A percentile compares a stretch with the other conserved stretches of the same genome.
phyloP scores from a whole-genome alignment of 2,329 filamentous ascomycete species.

The Aspergillus latus region DNA sequence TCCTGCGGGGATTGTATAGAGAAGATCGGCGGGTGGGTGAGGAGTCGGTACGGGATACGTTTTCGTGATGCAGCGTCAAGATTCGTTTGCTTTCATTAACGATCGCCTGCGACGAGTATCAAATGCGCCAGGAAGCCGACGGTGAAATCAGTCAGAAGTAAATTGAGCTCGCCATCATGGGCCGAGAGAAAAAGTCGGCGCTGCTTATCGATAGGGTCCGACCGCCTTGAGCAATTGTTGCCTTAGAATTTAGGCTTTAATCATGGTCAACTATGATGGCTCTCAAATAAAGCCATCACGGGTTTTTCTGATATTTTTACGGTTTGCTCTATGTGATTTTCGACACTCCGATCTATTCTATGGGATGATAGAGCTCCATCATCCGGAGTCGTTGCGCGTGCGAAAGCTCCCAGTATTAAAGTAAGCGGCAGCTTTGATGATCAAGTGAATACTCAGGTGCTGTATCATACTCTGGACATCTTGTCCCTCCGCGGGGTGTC shows the following conservation, averaged over 20 bases:
- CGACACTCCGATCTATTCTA: too few relatives aligned
- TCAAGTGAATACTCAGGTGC: too few relatives aligned
- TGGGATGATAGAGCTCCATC: too few relatives aligned
- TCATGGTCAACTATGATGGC: too few relatives aligned
- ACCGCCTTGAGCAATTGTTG: conserved; percentile 17
- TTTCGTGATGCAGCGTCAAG: background rate
- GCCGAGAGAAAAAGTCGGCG: conserved; percentile 15
- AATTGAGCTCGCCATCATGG: background rate
- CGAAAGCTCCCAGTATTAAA: too few relatives aligned
- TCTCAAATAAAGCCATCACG: too few relatives aligned
- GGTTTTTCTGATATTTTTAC: too few relatives aligned
- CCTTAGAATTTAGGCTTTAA: background rate
- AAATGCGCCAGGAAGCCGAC: background rate
- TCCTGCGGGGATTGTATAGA: background rate
- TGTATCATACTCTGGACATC: background rate
- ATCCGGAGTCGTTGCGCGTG: too few relatives aligned
- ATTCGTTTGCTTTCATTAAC: background rate
- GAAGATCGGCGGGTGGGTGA: background rate
- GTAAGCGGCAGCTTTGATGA: too few relatives aligned
- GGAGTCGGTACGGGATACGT: background rate
- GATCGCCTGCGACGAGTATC: background rate
- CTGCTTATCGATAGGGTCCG: conserved; percentile 25
- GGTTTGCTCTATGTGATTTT: too few relatives aligned
- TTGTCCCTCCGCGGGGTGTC: background rate
- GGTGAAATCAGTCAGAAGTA: background rate